Percentiles rank a stretch among this genome's conserved stretches.
These are phyloP conservation scores for Pyrenochaeta sp. DNA, from an alignment of 2,329 filamentous ascomycete species.

Conservation along the genomic window DNA sequence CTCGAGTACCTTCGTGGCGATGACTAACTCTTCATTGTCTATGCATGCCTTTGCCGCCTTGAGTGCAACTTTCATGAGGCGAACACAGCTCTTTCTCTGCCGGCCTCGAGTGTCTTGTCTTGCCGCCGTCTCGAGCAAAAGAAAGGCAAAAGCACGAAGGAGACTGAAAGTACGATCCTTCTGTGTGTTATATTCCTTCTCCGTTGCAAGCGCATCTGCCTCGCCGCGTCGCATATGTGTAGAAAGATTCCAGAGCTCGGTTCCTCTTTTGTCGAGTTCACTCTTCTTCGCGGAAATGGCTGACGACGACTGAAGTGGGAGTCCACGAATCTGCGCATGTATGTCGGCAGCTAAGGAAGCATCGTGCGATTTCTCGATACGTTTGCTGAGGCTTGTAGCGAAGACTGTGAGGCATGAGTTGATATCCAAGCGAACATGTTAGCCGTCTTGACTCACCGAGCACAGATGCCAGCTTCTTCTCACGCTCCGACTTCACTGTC, in stretches of 20 bases:
- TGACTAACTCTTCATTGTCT: conserved; percentile 62
- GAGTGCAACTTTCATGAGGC: conserved; percentile 72
- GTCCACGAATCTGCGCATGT: conserved; percentile 52
- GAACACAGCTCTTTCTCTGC: conserved; percentile 49
- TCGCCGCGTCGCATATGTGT: conserved; percentile 57
- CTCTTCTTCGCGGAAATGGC: conserved; percentile 46
- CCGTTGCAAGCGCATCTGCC: conserved; percentile 22
- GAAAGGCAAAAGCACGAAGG: conserved; percentile 68
- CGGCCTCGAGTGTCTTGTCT: conserved; percentile 23
- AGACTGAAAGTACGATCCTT: conserved; percentile 29
- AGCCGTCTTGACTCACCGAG: conserved; percentile 38
- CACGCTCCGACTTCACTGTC: conserved; percentile 40
- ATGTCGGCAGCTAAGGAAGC: conserved; percentile 43
- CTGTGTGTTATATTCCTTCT: conserved; percentile 39
- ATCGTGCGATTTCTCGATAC: conserved; percentile 27
- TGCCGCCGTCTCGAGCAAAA: conserved; percentile 65
- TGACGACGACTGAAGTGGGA: conserved; percentile 37
- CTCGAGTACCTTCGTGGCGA: conserved; percentile 69
- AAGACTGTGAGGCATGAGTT: conserved; percentile 34
- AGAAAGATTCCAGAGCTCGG: conserved; percentile 71
- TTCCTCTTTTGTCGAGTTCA: conserved; percentile 64
- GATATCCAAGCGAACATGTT: background rate
- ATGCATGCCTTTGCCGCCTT: conserved; percentile 71
- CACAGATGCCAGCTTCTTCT: conserved; percentile 44
- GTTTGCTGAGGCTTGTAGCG: conserved; percentile 34